A percentile compares a stretch with the other conserved stretches of the same genome.
These are phyloP conservation scores for Helenozyma baotianmanensis DNA, from an alignment of 805 yeast species.

Conservation along the genomic window DNA sequence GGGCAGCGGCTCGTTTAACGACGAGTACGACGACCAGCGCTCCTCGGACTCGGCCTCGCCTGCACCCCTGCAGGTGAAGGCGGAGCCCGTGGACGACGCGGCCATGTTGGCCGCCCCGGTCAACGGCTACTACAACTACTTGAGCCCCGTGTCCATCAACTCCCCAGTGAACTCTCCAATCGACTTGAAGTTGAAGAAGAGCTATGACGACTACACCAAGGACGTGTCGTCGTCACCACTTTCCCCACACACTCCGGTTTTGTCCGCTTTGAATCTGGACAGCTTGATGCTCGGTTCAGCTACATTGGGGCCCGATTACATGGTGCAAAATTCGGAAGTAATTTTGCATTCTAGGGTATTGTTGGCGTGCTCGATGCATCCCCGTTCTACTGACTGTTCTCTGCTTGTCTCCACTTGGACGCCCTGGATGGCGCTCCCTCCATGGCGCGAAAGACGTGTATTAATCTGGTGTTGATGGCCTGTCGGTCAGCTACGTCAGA, in stretches of 20 bases:
- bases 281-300: conserved; percentile 8
- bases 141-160: conserved; percentile 41
- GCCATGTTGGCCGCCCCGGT: conserved; percentile 7
- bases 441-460: conserved; percentile 14
- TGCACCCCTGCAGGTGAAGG: conserved; percentile 5
- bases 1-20: conserved; percentile 3
- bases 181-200: conserved; percentile 29
- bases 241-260: conserved; percentile 2
- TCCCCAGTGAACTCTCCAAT: conserved; percentile 37
- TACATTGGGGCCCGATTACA: conserved; percentile 23
- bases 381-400: conserved; percentile 17
- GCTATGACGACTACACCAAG: no score
- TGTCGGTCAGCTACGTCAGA: conserved; percentile 12
- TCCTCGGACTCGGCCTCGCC: conserved; percentile 2
- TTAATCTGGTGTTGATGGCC: conserved; percentile 14
- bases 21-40: conserved; percentile 1
- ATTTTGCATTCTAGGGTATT: conserved; percentile 27
- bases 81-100: conserved; percentile 6
- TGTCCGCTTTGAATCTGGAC: not conserved
- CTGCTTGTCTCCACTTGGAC: conserved; percentile 22
- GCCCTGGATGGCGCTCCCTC: conserved; percentile 1
- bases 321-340: conserved; percentile 47
- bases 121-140: conserved; percentile 28
- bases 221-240: no score
- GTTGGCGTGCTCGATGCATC: not conserved